phyloP scores from a whole-genome alignment of 192 early-diverging fungal species.

The Coemansia javaensis region DNA sequence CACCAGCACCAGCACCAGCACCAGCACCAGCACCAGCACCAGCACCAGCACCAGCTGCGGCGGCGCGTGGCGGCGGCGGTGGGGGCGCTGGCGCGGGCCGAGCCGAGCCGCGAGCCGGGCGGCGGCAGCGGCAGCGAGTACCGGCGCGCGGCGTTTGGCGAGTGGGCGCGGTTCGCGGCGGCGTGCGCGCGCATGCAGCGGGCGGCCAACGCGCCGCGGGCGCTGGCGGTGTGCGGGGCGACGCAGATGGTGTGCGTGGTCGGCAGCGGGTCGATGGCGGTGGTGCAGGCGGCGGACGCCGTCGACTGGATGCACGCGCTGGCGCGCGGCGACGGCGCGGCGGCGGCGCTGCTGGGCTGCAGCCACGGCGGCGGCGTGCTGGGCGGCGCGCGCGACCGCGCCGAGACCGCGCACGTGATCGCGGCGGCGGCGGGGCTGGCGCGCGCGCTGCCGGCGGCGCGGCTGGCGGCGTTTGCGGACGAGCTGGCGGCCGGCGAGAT shows the following conservation, averaged over 20 bases:
- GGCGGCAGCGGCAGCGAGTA: slow-evolving; percentile 18
- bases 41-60: slow-evolving; percentile 27
- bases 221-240: slow-evolving; percentile 24
- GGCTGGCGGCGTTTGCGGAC: slow-evolving; percentile 10
- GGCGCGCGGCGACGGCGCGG: slow-evolving; percentile 15
- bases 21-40: no score
- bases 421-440: slow-evolving; percentile 21
- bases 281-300: slow-evolving; percentile 21
- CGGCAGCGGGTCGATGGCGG: slow-evolving; percentile 8
- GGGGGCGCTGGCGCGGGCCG: slow-evolving; percentile 27
- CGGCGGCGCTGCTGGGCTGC: slow-evolving; percentile 30
- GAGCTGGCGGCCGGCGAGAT: slow-evolving; percentile 35
- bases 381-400: slow-evolving; percentile 15
- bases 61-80: slow-evolving; percentile 24
- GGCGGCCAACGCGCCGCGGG: slow-evolving; percentile 16
- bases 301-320: slow-evolving; percentile 40
- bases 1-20: no score
- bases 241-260: slow-evolving; percentile 35
- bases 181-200: slow-evolving; percentile 46
- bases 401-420: slow-evolving; percentile 18
- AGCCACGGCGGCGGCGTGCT: slow-evolving; percentile 13
- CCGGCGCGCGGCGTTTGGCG: slow-evolving; percentile 34
- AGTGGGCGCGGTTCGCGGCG: slow-evolving; percentile 51
- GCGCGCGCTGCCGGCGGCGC: slow-evolving; percentile 5
- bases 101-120: slow-evolving; percentile 14